Evolutionary conservation across 2,329 filamentous ascomycete species (phyloP), one percentile per base, ranked within the genome.

Genomic region (Penicillium rolfsii): DNA sequence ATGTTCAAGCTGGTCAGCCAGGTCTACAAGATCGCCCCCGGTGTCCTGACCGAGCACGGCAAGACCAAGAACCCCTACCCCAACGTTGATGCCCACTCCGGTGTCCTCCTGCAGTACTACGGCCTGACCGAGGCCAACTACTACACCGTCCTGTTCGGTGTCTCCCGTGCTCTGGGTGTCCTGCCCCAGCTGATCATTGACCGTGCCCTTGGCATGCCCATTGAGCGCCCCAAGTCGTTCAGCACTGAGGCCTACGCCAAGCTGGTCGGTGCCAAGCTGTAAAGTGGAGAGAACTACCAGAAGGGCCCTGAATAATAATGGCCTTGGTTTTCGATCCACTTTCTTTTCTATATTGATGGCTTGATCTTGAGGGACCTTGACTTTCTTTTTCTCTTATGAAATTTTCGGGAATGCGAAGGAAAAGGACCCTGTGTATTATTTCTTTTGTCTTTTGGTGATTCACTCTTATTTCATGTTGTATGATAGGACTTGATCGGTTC

Each of bases 11-110:
- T 99, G 72, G 95, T 99, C 84, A 96, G 91, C 87, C 95, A 99
- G 85, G 95, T 99, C 73, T 99, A 98, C 91, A 99, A 99, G 91
- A 98, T 99, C 74, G 95, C 95, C 68, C 95, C 95, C 68, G 91
- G 90, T 76, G 95, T 99, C 74, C 86, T 99, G 79, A 99, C 95
- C 70, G 93, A 99, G 89, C 95, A 99, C 85, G 95, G 95, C 84
- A 99, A 99, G 91, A 98, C 94, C 86, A 98, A 98, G 91, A 97
- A 98, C 91, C 94, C 94, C 70, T 98, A 87, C 87, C 95, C 95
- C 82, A 98, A 98, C 85, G 93, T 98, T 76, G 94, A 98, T 77
- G 93, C 94, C 76, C 95, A 98, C 90, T 97, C 93, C 35, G 95
- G 95, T 86, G 95, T 99, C 70, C 91, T 99, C 70, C 91, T 99